Conservation (phyloP, 148 eudicot species). For the Rheum nobile region DNA sequence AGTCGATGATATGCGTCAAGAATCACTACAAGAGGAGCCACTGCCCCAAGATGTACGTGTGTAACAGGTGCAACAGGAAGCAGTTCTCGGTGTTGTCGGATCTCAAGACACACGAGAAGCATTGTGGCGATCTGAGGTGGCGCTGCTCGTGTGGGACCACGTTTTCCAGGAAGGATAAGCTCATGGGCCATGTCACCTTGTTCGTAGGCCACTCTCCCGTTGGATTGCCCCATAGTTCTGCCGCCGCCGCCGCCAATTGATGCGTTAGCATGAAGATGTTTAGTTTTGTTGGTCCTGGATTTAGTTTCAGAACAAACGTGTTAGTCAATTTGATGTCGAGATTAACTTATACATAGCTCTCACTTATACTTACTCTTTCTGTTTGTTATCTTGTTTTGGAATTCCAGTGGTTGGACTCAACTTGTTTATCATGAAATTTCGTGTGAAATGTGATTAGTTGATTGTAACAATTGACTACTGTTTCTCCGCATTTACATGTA, state of each 20-base stretch:
- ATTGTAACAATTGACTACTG: background rate
- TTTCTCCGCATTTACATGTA: background rate
- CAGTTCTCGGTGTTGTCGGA: conserved; percentile 75
- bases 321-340: too few relatives aligned
- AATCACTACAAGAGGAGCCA: conserved; percentile 92
- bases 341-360: background rate
- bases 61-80: conserved; percentile 63
- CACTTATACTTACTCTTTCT: background rate
- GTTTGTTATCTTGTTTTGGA: background rate
- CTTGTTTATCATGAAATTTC: background rate
- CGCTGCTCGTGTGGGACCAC: conserved; percentile 85
- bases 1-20: conserved; percentile 78
- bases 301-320: too few relatives aligned
- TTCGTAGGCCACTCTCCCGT: conserved; percentile 64
- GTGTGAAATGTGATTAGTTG: background rate
- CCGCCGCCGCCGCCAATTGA: background rate
- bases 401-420: background rate
- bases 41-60: conserved; percentile 82
- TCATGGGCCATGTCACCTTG: conserved; percentile 76
- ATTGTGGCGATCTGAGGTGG: conserved; percentile 79
- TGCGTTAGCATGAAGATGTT: background rate
- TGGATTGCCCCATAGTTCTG: background rate
- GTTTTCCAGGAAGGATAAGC: conserved; percentile 92
- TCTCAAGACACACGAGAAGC: conserved; percentile 81
- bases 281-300: background rate